Evolutionary conservation across 306 rosid species (phyloP).

Genomic region (Citrullus mucosospermus): DNA sequence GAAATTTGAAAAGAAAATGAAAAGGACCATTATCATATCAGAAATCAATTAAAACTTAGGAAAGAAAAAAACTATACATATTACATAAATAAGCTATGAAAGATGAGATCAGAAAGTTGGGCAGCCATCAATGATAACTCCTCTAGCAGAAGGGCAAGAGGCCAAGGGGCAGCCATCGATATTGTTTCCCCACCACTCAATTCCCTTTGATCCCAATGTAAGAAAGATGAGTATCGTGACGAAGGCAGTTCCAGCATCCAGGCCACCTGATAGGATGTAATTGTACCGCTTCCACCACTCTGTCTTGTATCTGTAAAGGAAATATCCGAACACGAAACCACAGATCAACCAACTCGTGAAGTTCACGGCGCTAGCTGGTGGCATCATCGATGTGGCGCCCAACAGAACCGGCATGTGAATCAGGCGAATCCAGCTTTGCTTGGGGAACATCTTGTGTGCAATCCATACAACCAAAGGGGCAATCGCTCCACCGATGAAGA

Average conservation of each 20-base stretch:
- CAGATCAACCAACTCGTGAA: conserved; percentile 56
- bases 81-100: neutral
- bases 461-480: conserved; percentile 63
- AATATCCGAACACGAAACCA: conserved; percentile 41
- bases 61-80: no score
- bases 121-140: conserved; percentile 28
- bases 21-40: no score
- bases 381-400: conserved; percentile 63
- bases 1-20: no score
- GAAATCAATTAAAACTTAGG: no score
- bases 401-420: conserved; percentile 61
- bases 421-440: conserved; percentile 35
- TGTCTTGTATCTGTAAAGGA: conserved; percentile 29
- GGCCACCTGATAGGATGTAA: conserved; percentile 63
- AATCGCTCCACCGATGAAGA: conserved; percentile 62
- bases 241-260: conserved; percentile 82
- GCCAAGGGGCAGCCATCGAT: conserved; percentile 65
- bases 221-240: conserved; percentile 50
- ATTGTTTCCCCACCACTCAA: conserved; percentile 64
- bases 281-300: conserved; percentile 56
- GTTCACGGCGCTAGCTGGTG: conserved; percentile 65
- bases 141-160: conserved; percentile 53
- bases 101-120: conserved; percentile 18
- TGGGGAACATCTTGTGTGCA: conserved; percentile 49
- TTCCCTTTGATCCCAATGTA: conserved; percentile 20